Evolutionary conservation across 495 filamentous ascomycete species (phyloP).

Genomic region (Podospora tetraspora): DNA sequence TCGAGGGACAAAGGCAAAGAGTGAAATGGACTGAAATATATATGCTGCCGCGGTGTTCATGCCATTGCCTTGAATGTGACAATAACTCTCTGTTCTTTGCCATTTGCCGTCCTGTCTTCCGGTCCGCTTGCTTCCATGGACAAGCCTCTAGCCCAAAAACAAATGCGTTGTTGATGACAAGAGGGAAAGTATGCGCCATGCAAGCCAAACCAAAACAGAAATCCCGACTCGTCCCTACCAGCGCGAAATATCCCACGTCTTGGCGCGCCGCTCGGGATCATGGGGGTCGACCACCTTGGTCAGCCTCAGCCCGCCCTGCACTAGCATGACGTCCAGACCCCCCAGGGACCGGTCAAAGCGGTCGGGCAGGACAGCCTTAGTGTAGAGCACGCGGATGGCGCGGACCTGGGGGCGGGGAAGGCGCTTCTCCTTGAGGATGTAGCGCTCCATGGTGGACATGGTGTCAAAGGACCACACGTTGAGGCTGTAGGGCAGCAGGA

Average conservation of each 20-base stretch:
- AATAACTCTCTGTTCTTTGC: not conserved
- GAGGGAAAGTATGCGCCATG: too few relatives aligned
- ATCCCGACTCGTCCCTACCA: not conserved
- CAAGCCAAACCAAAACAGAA: not conserved
- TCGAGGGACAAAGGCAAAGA: not conserved
- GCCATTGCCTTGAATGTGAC: not conserved
- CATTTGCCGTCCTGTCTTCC: not conserved
- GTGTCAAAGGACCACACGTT: constrained; percentile 31
- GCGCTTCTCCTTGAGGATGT: constrained; percentile 26
- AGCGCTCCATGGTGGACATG: constrained; percentile 25
- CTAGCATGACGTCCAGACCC: constrained; percentile 20
- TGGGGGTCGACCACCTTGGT: constrained; percentile 10
- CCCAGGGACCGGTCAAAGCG: constrained; percentile 22
- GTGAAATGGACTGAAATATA: not conserved
- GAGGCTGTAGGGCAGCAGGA: constrained; percentile 25
- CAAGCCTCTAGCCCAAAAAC: not conserved
- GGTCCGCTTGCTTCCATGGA: not conserved
- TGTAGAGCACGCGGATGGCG: constrained; percentile 26
- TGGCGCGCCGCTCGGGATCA: not conserved
- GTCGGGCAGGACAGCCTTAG: constrained; percentile 12
- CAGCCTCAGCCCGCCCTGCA: constrained; percentile 16
- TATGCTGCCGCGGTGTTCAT: not conserved
- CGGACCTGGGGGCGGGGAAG: constrained; percentile 22
- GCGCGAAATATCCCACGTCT: not conserved
- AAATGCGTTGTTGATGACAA: not conserved